Conservation (phyloP, 345 rosid species). For the Salix suchowensis region DNA sequence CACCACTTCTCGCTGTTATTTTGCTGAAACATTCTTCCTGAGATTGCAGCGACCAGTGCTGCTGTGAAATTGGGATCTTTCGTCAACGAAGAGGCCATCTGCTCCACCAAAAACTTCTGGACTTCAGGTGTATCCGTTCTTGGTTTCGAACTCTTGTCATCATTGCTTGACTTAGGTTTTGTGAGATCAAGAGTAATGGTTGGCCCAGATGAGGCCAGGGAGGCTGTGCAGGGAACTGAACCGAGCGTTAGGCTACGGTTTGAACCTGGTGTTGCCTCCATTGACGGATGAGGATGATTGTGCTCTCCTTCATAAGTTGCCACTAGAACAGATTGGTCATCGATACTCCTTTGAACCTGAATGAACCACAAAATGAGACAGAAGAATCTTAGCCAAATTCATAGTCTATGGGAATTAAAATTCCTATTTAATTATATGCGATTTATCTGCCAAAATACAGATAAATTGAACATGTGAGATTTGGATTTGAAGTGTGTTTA, state of each 20-base stretch:
- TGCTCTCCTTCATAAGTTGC: constrained; percentile 99
- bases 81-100: constrained; percentile 90
- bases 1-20: constrained; percentile 41
- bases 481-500: background rate
- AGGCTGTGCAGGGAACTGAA: constrained; percentile 43
- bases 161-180: constrained; percentile 35
- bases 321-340: constrained; percentile 77
- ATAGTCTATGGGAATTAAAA: background rate
- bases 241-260: constrained; percentile 36
- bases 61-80: constrained; percentile 93
- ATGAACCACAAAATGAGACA: background rate
- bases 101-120: constrained; percentile 71
- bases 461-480: background rate
- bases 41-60: constrained; percentile 90
- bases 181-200: constrained; percentile 50
- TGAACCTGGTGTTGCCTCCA: constrained; percentile 48
- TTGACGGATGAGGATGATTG: constrained; percentile 73
- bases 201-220: constrained; percentile 35
- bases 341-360: constrained; percentile 90
- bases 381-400: background rate
- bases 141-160: constrained; percentile 24
- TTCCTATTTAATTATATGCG: background rate
- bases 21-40: constrained; percentile 66
- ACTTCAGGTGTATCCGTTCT: constrained; percentile 58
- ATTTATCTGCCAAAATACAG: background rate